Evolutionary conservation across 768 basidiomycete species (phyloP).

Genomic region (Kwoniella mangroviensis): DNA sequence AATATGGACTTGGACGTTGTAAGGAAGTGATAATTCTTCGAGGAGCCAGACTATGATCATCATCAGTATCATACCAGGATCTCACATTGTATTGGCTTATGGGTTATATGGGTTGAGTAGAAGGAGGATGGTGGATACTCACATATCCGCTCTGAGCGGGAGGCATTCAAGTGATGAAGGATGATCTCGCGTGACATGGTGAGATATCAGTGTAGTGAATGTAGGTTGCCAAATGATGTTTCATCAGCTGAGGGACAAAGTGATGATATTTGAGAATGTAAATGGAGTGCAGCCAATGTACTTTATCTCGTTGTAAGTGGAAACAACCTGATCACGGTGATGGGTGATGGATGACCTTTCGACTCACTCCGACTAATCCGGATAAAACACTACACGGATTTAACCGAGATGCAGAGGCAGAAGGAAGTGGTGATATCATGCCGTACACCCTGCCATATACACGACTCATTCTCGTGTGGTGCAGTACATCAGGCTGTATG

Average conservation of each 20-base stretch:
- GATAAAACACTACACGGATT: background rate
- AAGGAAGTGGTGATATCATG: too few relatives aligned
- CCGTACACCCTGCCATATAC: too few relatives aligned
- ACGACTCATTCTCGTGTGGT: background rate
- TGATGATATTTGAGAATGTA: background rate
- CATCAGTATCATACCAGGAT: background rate
- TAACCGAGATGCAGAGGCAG: background rate
- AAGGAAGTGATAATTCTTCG: conserved; percentile 51
- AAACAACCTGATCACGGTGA: background rate
- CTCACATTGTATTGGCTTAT: background rate
- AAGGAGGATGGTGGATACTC: conserved; percentile 22
- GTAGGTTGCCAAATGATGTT: background rate
- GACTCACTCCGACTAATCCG: background rate
- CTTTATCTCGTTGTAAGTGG: background rate
- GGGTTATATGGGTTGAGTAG: background rate
- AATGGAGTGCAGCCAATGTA: background rate
- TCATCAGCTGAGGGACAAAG: background rate
- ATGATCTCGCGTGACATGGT: conserved; percentile 37
- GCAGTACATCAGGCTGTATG: too few relatives aligned
- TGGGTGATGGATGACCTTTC: background rate
- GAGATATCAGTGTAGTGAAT: background rate
- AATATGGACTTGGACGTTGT: conserved; percentile 51
- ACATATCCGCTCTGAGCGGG: conserved; percentile 53
- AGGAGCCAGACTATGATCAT: conserved; percentile 46
- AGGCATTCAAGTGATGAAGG: conserved; percentile 53